Evolutionary conservation across 768 basidiomycete species (phyloP).

Genomic region (Kwoniella botswanensis): DNA sequence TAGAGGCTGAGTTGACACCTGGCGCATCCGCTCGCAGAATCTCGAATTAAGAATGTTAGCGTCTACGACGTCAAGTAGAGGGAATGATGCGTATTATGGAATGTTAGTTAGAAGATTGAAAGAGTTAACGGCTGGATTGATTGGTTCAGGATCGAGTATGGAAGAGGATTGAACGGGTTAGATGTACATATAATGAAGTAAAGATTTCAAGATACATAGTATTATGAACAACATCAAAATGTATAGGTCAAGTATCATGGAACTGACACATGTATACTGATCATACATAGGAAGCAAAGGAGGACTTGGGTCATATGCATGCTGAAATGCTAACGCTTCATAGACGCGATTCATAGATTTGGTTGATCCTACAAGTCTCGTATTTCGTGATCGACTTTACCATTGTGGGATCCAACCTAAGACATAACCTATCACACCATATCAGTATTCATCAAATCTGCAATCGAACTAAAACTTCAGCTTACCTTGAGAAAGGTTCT

Average conservation of each 20-base stretch:
- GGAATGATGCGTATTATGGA: constrained; percentile 21
- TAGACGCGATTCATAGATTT: too few species aligned
- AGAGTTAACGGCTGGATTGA: constrained; percentile 24
- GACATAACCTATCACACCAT: constrained; percentile 43
- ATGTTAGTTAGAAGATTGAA: constrained; percentile 29
- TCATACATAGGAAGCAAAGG: not conserved
- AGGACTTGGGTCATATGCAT: not conserved
- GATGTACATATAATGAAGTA: not conserved
- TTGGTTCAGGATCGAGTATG: not conserved
- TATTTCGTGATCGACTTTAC: constrained; percentile 15
- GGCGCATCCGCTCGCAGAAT: constrained; percentile 9
- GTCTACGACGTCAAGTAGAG: constrained; percentile 8
- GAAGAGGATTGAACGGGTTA: constrained; percentile 1
- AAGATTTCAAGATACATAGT: not conserved
- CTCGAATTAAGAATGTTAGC: constrained; percentile 21
- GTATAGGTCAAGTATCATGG: too few species aligned
- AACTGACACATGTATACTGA: too few species aligned
- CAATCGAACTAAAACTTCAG: not conserved
- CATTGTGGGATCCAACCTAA: constrained; percentile 54
- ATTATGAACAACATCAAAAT: not conserved
- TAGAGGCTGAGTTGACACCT: too few species aligned
- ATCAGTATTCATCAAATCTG: not conserved
- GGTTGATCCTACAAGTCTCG: too few species aligned
- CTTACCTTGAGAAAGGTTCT: constrained; percentile 55
- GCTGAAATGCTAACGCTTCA: not conserved